phyloP scores from a whole-genome alignment of 2,329 filamentous ascomycete species.

The Stylonectria norvegica region DNA sequence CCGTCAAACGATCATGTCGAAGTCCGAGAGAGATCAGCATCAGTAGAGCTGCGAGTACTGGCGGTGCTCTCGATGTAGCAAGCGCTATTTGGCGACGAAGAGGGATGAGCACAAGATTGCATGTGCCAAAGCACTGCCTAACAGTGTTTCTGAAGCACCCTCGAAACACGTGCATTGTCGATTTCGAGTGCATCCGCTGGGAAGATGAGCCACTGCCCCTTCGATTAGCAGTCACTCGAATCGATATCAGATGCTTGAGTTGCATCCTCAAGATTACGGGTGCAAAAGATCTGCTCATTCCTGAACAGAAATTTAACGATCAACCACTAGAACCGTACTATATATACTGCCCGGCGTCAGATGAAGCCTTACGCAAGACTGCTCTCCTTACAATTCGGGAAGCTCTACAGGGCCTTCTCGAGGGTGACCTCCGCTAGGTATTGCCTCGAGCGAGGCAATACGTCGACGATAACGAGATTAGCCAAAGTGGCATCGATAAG shows the following conservation, averaged over 20 bases:
- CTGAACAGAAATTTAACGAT: conserved; percentile 1
- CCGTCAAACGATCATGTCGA: conserved; percentile 4
- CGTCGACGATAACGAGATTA: conserved; percentile 9
- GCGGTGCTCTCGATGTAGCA: conserved; percentile 4
- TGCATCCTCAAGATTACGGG: conserved; percentile 2
- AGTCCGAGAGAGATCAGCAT: conserved; percentile 10
- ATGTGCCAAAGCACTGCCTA: conserved; percentile 5
- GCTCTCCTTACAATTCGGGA: conserved; percentile 1
- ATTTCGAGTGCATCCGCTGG: conserved; percentile 2
- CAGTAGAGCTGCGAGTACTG: conserved; percentile 7
- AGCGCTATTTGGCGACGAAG: conserved; percentile 2
- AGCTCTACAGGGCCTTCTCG: conserved; percentile 8
- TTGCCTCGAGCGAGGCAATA: conserved; percentile 6
- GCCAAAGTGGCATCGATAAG: conserved; percentile 10
- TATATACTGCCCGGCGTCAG: neutral
- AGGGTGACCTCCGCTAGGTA: conserved; percentile 5
- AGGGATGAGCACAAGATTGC: conserved; percentile 5
- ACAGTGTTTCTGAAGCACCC: conserved; percentile 2
- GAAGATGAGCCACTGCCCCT: conserved; percentile 1
- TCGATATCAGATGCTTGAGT: conserved; percentile 2
- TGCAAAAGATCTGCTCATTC: conserved; percentile 2
- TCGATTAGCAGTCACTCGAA: neutral
- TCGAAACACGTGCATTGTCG: conserved; percentile 2
- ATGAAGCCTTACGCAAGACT: conserved; percentile 2
- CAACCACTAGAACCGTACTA: conserved; percentile 2